Evolutionary conservation across 768 basidiomycete genomes (phyloP).

Genomic region (Phylloporus sp.): DNA sequence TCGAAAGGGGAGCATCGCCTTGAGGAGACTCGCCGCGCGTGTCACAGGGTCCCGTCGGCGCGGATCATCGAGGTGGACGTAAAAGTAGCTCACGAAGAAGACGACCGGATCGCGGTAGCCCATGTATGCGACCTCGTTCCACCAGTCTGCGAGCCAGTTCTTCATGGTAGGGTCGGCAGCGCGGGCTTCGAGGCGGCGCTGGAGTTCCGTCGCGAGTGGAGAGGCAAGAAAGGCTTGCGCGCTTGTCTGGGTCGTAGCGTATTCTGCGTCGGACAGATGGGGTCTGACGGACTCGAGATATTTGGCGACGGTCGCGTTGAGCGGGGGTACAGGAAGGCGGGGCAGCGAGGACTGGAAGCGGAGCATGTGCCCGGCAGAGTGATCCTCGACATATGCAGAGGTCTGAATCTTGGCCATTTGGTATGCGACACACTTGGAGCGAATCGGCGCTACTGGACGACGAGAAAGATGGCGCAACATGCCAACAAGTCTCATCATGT

Average conservation of each 20-base stretch:
- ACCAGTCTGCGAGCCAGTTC: slow-evolving; percentile 98
- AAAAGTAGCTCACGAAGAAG: slow-evolving; percentile 93
- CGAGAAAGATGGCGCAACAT: slow-evolving; percentile 6
- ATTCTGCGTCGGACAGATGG: slow-evolving; percentile 62
- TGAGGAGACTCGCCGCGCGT: slow-evolving; percentile 78
- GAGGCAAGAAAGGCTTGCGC: slow-evolving; percentile 69
- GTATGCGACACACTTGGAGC: slow-evolving; percentile 1
- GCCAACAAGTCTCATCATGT: too few species aligned
- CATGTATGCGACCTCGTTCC: slow-evolving; percentile 93
- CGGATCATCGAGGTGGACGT: slow-evolving; percentile 73
- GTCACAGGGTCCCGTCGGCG: slow-evolving; percentile 50
- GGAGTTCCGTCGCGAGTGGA: slow-evolving; percentile 64
- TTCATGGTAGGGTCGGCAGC: slow-evolving; percentile 52
- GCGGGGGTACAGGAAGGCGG: slow-evolving; percentile 75
- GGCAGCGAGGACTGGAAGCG: slow-evolving; percentile 71
- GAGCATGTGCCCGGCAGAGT: slow-evolving; percentile 61
- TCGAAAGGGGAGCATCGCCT: slow-evolving; percentile 82
- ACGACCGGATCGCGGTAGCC: slow-evolving; percentile 86
- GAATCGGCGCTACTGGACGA: slow-evolving; percentile 1
- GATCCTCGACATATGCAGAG: slow-evolving; percentile 45
- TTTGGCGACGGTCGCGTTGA: slow-evolving; percentile 77
- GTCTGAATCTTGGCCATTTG: slow-evolving; percentile 31
- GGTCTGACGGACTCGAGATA: slow-evolving; percentile 86
- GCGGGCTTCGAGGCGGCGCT: slow-evolving; percentile 69
- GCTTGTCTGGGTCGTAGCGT: slow-evolving; percentile 48